Evolutionary conservation across 116 monocot genomes (phyloP).

Genomic region (Papilionanthe hybrid): DNA sequence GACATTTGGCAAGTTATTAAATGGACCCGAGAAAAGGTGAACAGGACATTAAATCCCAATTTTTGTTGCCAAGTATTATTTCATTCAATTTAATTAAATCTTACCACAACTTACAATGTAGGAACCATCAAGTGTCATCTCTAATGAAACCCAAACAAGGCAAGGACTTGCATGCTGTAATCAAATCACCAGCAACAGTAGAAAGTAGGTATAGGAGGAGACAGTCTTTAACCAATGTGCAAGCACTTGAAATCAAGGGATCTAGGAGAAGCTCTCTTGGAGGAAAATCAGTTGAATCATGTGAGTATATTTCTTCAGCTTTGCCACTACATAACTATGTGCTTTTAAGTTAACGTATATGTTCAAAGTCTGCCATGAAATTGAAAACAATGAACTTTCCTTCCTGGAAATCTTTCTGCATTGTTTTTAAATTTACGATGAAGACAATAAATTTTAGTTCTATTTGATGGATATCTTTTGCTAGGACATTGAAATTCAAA

Average conservation of each 20-base stretch:
- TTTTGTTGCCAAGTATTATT: not conserved
- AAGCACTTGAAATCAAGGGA: conserved; percentile 7
- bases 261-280: conserved; percentile 77
- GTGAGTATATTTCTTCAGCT: conserved; percentile 21
- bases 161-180: conserved; percentile 4
- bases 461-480: too few species aligned
- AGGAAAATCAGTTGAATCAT: conserved; percentile 42
- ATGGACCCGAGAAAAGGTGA: conserved; percentile 69
- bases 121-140: conserved; percentile 16
- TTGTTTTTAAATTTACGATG: not conserved
- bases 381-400: not conserved
- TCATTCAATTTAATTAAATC: not conserved
- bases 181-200: conserved; percentile 28
- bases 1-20: conserved; percentile 62
- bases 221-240: conserved; percentile 49
- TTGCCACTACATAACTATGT: not conserved
- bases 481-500: too few species aligned
- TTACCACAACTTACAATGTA: conserved; percentile 11
- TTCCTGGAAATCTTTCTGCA: not conserved
- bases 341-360: not conserved
- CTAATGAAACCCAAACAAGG: conserved; percentile 22
- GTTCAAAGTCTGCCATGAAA: not conserved
- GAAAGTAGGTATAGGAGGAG: conserved; percentile 39
- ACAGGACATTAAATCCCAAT: not conserved
- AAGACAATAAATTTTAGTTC: not conserved